Base-by-base conservation (phyloP, 371 early-diverging fungal species). In the Syncephalastrum sp. region DNA sequence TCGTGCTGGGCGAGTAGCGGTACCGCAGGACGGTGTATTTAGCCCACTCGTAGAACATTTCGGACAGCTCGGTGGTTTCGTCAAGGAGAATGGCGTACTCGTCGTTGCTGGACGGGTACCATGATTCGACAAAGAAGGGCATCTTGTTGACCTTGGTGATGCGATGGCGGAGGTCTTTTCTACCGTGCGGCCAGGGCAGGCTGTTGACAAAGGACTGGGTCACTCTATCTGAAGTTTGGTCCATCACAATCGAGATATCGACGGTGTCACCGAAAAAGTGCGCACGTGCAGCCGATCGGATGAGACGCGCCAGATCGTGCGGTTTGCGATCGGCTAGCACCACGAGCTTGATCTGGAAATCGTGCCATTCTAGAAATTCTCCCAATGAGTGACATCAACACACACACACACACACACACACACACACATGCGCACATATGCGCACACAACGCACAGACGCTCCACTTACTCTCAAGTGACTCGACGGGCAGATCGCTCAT, bases 41-140 rank as follows among this genome's bases (percentile, higher is more conserved):
- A 44, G 71, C 70, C 82, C 85, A 87, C 12, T 59, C 63, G 57
- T 84, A 87, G 53, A 77, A 85, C 43, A 71, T 56, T 5, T 72
- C 74, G 0, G 87, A 87, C 2, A 87, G 65, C 49, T 87, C 87
- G 13, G 84, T 58, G 33, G 74, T 74, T 55, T 82, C 78, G 42
- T 84, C 81, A 12, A 87, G 51, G 10, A 85, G 46, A 29, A 87
- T 72, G 1, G 79, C 85, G 49, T 85, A 87, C 44, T 85, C 83
- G 59, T 86, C 54, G 45, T 79, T 60, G 19, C 69, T 70, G 13
- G 71, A 58, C 6, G 87, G 86, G 53, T 85, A 85, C 86, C 85
- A 87, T 1, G 84, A 63, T 63, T 87, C 87, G 0, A 79, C 83
- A 50, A 84, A 80, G 0, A 84, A 62, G 29, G 82, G 69, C 74